phyloP scores from a whole-genome alignment of 768 basidiomycete species.

The Hirschioporus abietinus region DNA sequence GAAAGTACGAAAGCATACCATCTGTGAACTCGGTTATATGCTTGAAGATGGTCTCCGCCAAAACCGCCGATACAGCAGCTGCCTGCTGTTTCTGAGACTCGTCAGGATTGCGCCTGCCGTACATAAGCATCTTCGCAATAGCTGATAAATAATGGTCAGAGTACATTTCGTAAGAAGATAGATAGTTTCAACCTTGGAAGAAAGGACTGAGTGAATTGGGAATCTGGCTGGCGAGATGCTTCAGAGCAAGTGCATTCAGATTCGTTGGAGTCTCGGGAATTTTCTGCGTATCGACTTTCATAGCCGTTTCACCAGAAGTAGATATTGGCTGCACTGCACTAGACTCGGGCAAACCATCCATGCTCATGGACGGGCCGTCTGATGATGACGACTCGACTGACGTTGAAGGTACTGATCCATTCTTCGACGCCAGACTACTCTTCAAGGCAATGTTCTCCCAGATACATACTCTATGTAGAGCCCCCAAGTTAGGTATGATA shows the following conservation, averaged over 20 bases:
- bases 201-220: slow-evolving; percentile 74
- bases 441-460: slow-evolving; percentile 87
- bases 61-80: slow-evolving; percentile 53
- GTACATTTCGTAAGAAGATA: not conserved
- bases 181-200: slow-evolving; percentile 66
- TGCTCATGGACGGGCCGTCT: slow-evolving; percentile 14
- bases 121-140: slow-evolving; percentile 75
- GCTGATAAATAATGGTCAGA: slow-evolving; percentile 36
- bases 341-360: slow-evolving; percentile 20
- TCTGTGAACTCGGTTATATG: slow-evolving; percentile 53
- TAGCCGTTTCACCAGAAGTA: slow-evolving; percentile 9
- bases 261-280: slow-evolving; percentile 45
- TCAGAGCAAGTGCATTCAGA: slow-evolving; percentile 69
- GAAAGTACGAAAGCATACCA: slow-evolving; percentile 36
- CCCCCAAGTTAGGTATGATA: slow-evolving; percentile 68
- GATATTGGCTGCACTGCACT: slow-evolving; percentile 26
- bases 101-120: slow-evolving; percentile 75
- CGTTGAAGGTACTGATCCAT: slow-evolving; percentile 25
- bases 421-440: slow-evolving; percentile 46
- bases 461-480: slow-evolving; percentile 73
- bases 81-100: slow-evolving; percentile 73
- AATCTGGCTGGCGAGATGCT: slow-evolving; percentile 74
- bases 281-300: slow-evolving; percentile 21
- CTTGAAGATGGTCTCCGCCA: slow-evolving; percentile 69
- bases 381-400: slow-evolving; percentile 17